phyloP scores from a whole-genome alignment of 2,329 filamentous ascomycete species.

The Neodidymelliopsis sp. region DNA sequence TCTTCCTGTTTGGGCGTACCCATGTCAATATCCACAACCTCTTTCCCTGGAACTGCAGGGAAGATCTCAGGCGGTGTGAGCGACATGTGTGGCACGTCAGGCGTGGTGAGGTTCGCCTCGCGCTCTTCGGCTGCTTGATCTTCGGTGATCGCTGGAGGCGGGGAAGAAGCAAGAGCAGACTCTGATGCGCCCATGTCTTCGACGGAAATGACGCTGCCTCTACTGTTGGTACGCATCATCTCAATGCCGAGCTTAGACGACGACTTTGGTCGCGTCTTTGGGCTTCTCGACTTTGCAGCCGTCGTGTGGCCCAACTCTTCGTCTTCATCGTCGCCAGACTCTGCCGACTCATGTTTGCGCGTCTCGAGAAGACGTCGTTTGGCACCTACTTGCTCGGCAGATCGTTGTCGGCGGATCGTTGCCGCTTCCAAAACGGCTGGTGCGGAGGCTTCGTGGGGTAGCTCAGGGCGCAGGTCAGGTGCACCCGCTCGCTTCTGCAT shows the following conservation, averaged over 20 bases:
- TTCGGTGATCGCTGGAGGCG: constrained; percentile 53
- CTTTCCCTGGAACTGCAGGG: constrained; percentile 52
- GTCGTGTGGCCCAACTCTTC: constrained; percentile 76
- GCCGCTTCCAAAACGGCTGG: constrained; percentile 63
- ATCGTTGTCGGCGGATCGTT: constrained; percentile 67
- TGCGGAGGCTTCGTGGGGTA: constrained; percentile 60
- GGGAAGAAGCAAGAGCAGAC: constrained; percentile 44
- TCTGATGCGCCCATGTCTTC: constrained; percentile 53
- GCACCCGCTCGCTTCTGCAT: constrained; percentile 44
- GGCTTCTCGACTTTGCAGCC: constrained; percentile 53
- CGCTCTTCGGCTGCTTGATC: constrained; percentile 48
- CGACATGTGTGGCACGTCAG: constrained; percentile 41
- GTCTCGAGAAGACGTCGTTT: constrained; percentile 80
- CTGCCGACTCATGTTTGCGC: constrained; percentile 74
- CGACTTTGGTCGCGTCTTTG: constrained; percentile 54
- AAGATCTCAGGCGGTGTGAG: constrained; percentile 63
- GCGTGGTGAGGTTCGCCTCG: constrained; percentile 30
- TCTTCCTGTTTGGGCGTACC: constrained; percentile 50
- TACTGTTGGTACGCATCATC: constrained; percentile 97
- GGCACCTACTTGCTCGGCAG: constrained; percentile 74
- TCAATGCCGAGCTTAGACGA: constrained; percentile 89
- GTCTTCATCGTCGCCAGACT: constrained; percentile 94
- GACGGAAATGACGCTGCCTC: constrained; percentile 73
- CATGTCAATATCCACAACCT: constrained; percentile 51
- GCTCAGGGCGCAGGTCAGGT: constrained; percentile 33